Base-by-base conservation (phyloP, 2,329 filamentous ascomycete species). In the Fusarium marasasianum region DNA sequence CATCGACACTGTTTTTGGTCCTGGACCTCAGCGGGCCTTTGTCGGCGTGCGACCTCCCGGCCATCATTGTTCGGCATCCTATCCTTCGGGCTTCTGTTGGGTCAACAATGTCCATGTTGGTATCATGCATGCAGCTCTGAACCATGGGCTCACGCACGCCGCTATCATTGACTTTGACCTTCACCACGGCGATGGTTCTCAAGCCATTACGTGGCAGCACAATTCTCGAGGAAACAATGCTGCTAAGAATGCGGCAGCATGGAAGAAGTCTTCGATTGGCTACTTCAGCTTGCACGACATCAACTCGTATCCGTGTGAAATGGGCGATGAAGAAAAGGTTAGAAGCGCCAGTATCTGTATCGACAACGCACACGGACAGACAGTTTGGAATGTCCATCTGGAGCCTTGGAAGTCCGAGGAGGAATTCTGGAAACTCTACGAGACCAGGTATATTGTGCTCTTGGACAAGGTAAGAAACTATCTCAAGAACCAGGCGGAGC, bases 251-350 rank as follows among this genome's bases (percentile, higher is more conserved):
- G 90, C 92, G 2, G 87, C 92, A 2, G 86, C 88, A 37, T 93
- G 92, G 87, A 96, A 96, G 84, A 96, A 94, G 84, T 91, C 92
- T 1, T 92, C 93, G 0, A 96, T 98, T 77, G 96, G 95, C 15
- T 99, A 99, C 81, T 98, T 98, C 82, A 98, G 95, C 81, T 82
- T 99, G 48, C 96, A 99, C 81, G 96, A 99, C 79, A 98, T 99
- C 84, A 98, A 99, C 83, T 98, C 96, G 1, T 99, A 97, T 79
- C 96, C 97, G 1, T 99, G 96, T 81, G 96, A 99, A 81, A 90
- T 89, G 80, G 96, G 96, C n/a, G 96, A 98, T 71, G 90, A 93
- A 66, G 94, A 96, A 29, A 98, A 98, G 82, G 92, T 98, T 58
- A 94, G 93, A 80, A 97, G 96, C 77, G 96, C 97, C 4, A 98